Evolutionary conservation across 345 rosid species (phyloP), one percentile per base, ranked within the genome.

Genomic region (Syzygium jambos): DNA sequence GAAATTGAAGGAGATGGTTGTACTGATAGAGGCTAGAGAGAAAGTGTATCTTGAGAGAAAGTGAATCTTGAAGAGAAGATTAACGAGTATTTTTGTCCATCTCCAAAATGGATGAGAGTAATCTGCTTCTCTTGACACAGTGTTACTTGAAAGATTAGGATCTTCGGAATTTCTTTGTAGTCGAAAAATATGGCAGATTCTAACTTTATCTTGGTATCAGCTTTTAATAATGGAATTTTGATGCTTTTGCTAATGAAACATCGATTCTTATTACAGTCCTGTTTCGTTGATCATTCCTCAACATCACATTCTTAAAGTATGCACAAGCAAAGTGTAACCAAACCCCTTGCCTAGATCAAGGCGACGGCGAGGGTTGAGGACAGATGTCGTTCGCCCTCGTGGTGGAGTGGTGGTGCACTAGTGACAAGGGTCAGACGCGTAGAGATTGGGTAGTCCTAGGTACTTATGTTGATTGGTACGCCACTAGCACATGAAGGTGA

Each of bases 191-290:
- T 34, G 0, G 57, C 21, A 8, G 27, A 9, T 22, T 55, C 59
- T 55, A 55, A 55, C 59, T 54, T 55, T 22, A 8, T 55, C 27
- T 55, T 23, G 11, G 27, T 3, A 27, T 55, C 59, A 55, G 5
- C 11, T 55, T 22, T 55, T 0, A 21, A 8, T 0, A 55, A 8
- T 1, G 0, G 27, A 22, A 22, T 34, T 55, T 55, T 22, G 2
- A 22, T 8, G 59, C 1, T 55, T 55, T 55, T 55, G 59, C 59
- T 22, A 55, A 55, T 55, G 5, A 22, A 55, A 22, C 59, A 22
- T 55, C 11, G 27, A 55, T 55, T 55, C 23, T 22, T 55, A 55
- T 55, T 55, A 22, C 11, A 0, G 2, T 55, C 27, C 23, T 21
- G 25, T 0, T 55, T 55, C 2, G 11, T 7, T 4, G 25, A 55